These are phyloP conservation scores for Karstenula rhodostoma DNA, from an alignment of 2,329 filamentous ascomycete species.

Conservation along the genomic window DNA sequence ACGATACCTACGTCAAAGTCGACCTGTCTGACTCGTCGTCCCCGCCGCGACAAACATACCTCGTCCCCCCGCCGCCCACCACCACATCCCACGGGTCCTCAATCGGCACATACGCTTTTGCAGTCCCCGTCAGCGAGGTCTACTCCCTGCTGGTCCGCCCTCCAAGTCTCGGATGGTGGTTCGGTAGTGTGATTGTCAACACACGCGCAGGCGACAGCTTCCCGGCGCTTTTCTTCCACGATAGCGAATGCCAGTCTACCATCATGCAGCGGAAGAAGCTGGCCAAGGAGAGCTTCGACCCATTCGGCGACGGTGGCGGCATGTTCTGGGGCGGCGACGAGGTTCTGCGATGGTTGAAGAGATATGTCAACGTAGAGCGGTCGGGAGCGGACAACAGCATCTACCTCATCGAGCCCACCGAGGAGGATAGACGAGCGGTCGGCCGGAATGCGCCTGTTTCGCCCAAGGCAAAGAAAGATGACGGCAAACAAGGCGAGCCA, in stretches of 20 bases:
- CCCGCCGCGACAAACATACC: slow-evolving; percentile 83
- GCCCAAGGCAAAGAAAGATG: slow-evolving; percentile 43
- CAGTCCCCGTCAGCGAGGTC: slow-evolving; percentile 86
- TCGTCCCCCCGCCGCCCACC: slow-evolving; percentile 90
- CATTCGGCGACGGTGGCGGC: slow-evolving; percentile 82
- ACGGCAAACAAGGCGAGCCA: slow-evolving; percentile 32
- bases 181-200: slow-evolving; percentile 94
- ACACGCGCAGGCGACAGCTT: slow-evolving; percentile 90
- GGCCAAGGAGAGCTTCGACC: slow-evolving; percentile 85
- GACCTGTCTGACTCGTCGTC: slow-evolving; percentile 84
- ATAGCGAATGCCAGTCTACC: slow-evolving; percentile 94
- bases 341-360: slow-evolving; percentile 86
- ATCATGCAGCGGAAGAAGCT: slow-evolving; percentile 92
- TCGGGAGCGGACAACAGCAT: slow-evolving; percentile 88
- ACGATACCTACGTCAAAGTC: slow-evolving; percentile 93
- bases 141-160: slow-evolving; percentile 91
- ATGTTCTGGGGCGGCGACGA: slow-evolving; percentile 99
- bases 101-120: slow-evolving; percentile 85
- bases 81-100: slow-evolving; percentile 77
- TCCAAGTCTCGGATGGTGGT: slow-evolving; percentile 98
- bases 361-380: slow-evolving; percentile 83
- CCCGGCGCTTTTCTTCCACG: slow-evolving; percentile 95
- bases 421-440: slow-evolving; percentile 85
- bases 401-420: slow-evolving; percentile 86
- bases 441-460: slow-evolving; percentile 64